Evolutionary conservation across 2,329 filamentous ascomycete genomes (phyloP), one percentile per base, ranked within the genome.

Genomic region (Claviceps monticola): DNA sequence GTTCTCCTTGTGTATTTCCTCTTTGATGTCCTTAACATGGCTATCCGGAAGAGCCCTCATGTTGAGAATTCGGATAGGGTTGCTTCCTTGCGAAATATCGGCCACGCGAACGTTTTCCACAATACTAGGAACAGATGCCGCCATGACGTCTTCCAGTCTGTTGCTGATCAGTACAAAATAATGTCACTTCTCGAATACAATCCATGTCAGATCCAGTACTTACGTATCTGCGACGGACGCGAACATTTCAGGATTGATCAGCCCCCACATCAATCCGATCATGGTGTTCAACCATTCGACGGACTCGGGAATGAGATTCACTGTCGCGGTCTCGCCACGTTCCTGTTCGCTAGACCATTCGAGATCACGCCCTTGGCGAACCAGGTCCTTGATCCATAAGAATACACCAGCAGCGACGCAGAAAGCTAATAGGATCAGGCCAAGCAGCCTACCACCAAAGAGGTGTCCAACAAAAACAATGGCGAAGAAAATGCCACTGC

Each of bases 281-380:
- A 93, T 79, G 0, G 87, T 90, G 65, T 98, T 98, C 78, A 98
- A 84, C 93, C 93, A 97, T 55, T 90, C 85, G 6, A 95, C 90
- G 0, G 87, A 94, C 68, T 96, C 91, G 0, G 91, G 91, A 6
- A 97, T 84, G 29, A 97, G 72, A 61, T 96, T 96, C 34, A 84
- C 82, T 2, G 86, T 88, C 1, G 91, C 88, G 66, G 82, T 89
- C 69, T 93, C 78, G 3, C 91, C 91, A 53, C 91, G 80, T 51
- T 83, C 79, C 68, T 90, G 82, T 66, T 97, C 91, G 55, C 84
- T 88, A 4, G 83, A 78, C 91, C 91, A 97, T 65, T 96, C 91
- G 44, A 83, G 74, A 54, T 90, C 86, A 37, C 88, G 74, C 2
- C 91, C 90, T 62, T 85, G 88, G 14, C 83, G 78, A 26, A 96